phyloP scores from a whole-genome alignment of 1,284 basidiomycete species.

The Marasmius tenuissimus region DNA sequence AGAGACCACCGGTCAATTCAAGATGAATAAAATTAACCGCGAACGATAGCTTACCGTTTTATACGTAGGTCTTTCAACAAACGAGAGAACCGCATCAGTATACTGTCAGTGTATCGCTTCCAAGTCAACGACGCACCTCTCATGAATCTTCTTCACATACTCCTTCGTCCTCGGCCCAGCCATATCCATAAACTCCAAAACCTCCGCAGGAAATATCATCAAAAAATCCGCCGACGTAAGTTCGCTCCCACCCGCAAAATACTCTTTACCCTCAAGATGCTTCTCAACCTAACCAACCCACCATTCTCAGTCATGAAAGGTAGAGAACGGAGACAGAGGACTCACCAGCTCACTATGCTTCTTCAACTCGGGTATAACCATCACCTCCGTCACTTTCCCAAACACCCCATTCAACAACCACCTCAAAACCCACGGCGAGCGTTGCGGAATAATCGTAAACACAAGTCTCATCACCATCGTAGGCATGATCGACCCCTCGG shows the following conservation, averaged over 20 bases:
- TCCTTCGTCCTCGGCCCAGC: background rate
- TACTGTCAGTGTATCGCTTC: background rate
- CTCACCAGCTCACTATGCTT: too few species aligned
- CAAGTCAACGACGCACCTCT: background rate
- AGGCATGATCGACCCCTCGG: constrained; percentile 42
- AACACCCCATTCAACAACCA: constrained; percentile 33
- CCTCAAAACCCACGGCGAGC: constrained; percentile 35
- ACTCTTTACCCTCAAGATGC: constrained; percentile 8
- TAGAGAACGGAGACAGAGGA: too few species aligned
- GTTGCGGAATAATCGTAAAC: constrained; percentile 30
- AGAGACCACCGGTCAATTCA: too few species aligned
- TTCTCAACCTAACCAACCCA: constrained; percentile 8
- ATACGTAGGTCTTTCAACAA: constrained; percentile 7
- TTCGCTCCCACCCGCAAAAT: constrained; percentile 6
- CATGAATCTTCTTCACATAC: constrained; percentile 9
- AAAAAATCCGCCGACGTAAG: constrained; percentile 10
- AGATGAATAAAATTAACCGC: background rate
- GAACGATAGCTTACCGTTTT: constrained; percentile 1
- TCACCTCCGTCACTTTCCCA: constrained; percentile 20
- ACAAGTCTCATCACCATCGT: constrained; percentile 33
- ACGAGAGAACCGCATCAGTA: background rate
- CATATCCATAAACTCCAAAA: background rate
- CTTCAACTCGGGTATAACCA: constrained; percentile 32
- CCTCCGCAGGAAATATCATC: constrained; percentile 5
- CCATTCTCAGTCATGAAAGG: too few species aligned